phyloP scores from a whole-genome alignment of 2,329 filamentous ascomycete species.

The Chaetomium globosum region DNA sequence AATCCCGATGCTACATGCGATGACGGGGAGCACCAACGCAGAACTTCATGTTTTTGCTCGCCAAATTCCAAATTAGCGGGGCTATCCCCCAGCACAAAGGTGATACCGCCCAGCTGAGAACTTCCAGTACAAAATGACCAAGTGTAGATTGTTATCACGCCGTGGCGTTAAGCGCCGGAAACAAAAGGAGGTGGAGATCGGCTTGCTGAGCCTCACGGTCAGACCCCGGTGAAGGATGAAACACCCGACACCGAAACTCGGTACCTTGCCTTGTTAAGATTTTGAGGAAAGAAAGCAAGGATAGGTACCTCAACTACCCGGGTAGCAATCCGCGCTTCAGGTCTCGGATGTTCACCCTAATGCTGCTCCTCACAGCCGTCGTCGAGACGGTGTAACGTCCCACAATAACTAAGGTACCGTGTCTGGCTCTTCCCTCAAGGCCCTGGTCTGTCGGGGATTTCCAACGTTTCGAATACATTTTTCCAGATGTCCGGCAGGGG shows the following conservation, averaged over 20 bases:
- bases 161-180: conserved; percentile 11
- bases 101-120: neutral
- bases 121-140: neutral
- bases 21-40: neutral
- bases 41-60: neutral
- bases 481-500: no score
- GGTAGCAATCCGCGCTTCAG: no score
- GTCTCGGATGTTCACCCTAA: no score
- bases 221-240: neutral
- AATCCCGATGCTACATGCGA: neutral
- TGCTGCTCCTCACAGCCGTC: no score
- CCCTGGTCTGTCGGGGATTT: no score
- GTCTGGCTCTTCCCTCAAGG: no score
- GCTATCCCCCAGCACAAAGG: neutral
- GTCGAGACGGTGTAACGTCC: no score
- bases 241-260: neutral
- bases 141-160: neutral
- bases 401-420: no score
- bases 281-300: neutral
- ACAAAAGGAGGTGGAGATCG: neutral
- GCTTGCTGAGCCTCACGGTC: neutral
- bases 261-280: neutral
- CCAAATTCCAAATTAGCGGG: neutral
- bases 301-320: no score
- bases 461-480: no score